phyloP scores from a whole-genome alignment of 805 yeast genomes.

The Komagataella populi region DNA sequence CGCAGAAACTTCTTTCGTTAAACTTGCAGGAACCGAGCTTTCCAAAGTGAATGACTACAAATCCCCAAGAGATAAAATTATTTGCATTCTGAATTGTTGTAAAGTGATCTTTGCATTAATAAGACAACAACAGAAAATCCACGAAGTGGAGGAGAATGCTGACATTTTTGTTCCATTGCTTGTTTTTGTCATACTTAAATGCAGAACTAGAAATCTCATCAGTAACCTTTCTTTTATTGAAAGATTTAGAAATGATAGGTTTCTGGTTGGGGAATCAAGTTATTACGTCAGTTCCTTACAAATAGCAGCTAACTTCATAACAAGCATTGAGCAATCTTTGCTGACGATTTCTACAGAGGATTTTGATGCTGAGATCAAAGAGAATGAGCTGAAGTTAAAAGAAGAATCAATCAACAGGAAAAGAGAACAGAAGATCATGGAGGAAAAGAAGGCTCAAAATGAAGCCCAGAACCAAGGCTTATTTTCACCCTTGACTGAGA shows the following conservation, averaged over 20 bases:
- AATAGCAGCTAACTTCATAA: constrained; percentile 76
- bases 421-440: constrained; percentile 4
- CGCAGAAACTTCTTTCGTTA: constrained; percentile 39
- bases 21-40: constrained; percentile 61
- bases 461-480: constrained; percentile 3
- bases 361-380: constrained; percentile 33
- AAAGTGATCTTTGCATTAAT: constrained; percentile 84
- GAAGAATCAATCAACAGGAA: constrained; percentile 11
- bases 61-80: constrained; percentile 90
- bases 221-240: constrained; percentile 81
- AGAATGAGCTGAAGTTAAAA: constrained; percentile 24
- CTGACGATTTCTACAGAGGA: constrained; percentile 52
- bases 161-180: constrained; percentile 88
- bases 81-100: constrained; percentile 83
- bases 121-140: constrained; percentile 30
- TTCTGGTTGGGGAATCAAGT: constrained; percentile 77
- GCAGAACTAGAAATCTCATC: constrained; percentile 48
- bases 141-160: constrained; percentile 65
- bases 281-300: constrained; percentile 85
- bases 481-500: constrained; percentile 2
- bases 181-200: constrained; percentile 63
- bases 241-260: constrained; percentile 62
- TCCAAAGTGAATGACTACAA: constrained; percentile 68
- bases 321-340: constrained; percentile 39
- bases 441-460: constrained; percentile 4